These are phyloP conservation scores for Elongisporangium senticosum DNA, from an alignment of 352 stramenopile species.

Conservation along the genomic window DNA sequence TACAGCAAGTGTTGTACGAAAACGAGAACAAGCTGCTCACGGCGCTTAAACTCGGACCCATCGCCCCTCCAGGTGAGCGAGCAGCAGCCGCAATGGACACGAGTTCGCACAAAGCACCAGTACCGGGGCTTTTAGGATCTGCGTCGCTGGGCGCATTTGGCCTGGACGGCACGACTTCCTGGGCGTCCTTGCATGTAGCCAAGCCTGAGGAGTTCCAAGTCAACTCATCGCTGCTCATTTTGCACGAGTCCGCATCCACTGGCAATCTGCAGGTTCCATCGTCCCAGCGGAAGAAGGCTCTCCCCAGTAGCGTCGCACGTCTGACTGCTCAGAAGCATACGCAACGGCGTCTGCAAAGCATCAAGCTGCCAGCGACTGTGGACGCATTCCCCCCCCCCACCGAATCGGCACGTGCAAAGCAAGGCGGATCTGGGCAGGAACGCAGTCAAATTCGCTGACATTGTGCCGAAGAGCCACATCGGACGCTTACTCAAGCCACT, in stretches of 20 bases:
- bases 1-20: slow-evolving; percentile 33
- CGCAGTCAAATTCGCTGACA: slow-evolving; percentile 11
- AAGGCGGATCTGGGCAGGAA: background rate
- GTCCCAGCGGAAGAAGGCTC: slow-evolving; percentile 5
- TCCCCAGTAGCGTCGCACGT: slow-evolving; percentile 2
- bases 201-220: slow-evolving; percentile 56
- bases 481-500: slow-evolving; percentile 40
- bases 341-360: slow-evolving; percentile 37
- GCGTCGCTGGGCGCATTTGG: background rate
- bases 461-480: slow-evolving; percentile 37
- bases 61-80: slow-evolving; percentile 4
- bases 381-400: slow-evolving; percentile 34
- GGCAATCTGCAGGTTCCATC: slow-evolving; percentile 19
- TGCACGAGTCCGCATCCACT: slow-evolving; percentile 33
- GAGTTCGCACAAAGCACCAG: background rate
- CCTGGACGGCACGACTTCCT: slow-evolving; percentile 23
- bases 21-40: slow-evolving; percentile 29
- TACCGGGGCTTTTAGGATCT: background rate
- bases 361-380: slow-evolving; percentile 34
- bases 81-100: slow-evolving; percentile 9
- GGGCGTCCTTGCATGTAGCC: slow-evolving; percentile 37
- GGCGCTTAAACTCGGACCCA: slow-evolving; percentile 13
- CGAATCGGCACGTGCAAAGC: background rate
- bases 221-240: slow-evolving; percentile 49
- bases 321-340: slow-evolving; percentile 43